A percentile compares a stretch with the other conserved stretches of the same genome.
Conservation (phyloP, 2,329 filamentous ascomycete genomes). For the Nemania serpens region DNA sequence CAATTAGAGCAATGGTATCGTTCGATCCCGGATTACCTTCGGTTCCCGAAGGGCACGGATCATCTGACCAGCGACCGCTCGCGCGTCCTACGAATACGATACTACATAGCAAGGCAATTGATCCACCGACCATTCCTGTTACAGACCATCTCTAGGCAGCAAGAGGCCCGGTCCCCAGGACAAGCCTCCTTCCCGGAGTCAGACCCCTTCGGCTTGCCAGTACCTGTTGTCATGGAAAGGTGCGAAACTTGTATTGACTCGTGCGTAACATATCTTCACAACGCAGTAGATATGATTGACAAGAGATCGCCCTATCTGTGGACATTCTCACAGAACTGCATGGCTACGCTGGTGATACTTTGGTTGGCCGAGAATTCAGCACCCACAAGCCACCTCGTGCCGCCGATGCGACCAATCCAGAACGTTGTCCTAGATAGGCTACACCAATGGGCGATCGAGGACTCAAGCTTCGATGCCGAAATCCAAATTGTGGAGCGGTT, state of each 20-base stretch:
- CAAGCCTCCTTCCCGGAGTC: slow-evolving; percentile 28
- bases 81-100: slow-evolving; percentile 71
- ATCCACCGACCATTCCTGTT: slow-evolving; percentile 54
- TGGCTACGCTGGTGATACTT: slow-evolving; percentile 43
- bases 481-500: slow-evolving; percentile 37
- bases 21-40: slow-evolving; percentile 44
- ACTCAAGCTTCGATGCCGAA: slow-evolving; percentile 42
- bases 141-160: slow-evolving; percentile 55
- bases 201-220: slow-evolving; percentile 32
- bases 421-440: slow-evolving; percentile 38
- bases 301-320: slow-evolving; percentile 46
- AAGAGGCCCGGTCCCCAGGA: slow-evolving; percentile 31
- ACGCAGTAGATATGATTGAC: slow-evolving; percentile 43
- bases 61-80: slow-evolving; percentile 65
- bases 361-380: slow-evolving; percentile 41
- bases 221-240: slow-evolving; percentile 42
- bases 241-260: slow-evolving; percentile 44
- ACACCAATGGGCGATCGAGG: slow-evolving; percentile 40
- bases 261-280: slow-evolving; percentile 43
- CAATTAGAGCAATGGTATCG: slow-evolving; percentile 47
- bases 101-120: slow-evolving; percentile 72
- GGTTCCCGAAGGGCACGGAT: slow-evolving; percentile 61
- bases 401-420: slow-evolving; percentile 39
- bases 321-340: slow-evolving; percentile 43
- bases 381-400: slow-evolving; percentile 36